Percentiles rank a stretch among this genome's conserved stretches.
Conservation (phyloP, 2,329 filamentous ascomycete genomes). For the Akanthomyces dipterigenus region DNA sequence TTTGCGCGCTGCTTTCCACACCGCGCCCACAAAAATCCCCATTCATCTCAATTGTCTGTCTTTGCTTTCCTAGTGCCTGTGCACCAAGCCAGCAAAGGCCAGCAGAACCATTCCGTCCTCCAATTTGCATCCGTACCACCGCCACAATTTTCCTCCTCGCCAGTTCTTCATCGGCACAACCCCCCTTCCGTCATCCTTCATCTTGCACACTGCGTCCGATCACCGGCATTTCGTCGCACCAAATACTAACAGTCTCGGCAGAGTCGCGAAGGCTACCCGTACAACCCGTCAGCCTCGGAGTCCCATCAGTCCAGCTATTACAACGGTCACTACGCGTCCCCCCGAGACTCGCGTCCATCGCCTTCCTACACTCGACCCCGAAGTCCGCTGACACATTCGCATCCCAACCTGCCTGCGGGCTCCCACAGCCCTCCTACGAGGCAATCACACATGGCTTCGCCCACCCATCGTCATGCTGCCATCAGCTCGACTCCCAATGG, state of each 20-base stretch:
- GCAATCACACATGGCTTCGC: slow-evolving; percentile 39
- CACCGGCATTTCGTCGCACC: slow-evolving; percentile 20
- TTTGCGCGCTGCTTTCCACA: background rate
- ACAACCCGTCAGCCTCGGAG: slow-evolving; percentile 37
- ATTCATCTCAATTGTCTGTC: slow-evolving; percentile 6
- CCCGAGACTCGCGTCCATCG: slow-evolving; percentile 25
- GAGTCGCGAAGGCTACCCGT: slow-evolving; percentile 44
- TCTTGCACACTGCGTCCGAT: background rate
- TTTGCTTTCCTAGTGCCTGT: slow-evolving; percentile 8
- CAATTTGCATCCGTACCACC: slow-evolving; percentile 1
- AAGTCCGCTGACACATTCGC: slow-evolving; percentile 46
- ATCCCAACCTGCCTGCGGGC: slow-evolving; percentile 36
- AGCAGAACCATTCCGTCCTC: background rate
- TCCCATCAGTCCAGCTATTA: slow-evolving; percentile 38
- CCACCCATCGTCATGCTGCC: slow-evolving; percentile 38
- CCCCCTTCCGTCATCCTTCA: slow-evolving; percentile 13
- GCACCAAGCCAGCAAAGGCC: slow-evolving; percentile 2
- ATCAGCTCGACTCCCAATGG: slow-evolving; percentile 35
- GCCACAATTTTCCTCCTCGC: background rate
- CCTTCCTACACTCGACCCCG: slow-evolving; percentile 37
- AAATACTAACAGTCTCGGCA: slow-evolving; percentile 22
- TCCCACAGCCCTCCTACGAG: slow-evolving; percentile 37
- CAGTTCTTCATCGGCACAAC: slow-evolving; percentile 3
- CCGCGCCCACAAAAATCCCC: slow-evolving; percentile 11
- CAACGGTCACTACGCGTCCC: slow-evolving; percentile 44